phyloP scores from a whole-genome alignment of 2,329 filamentous ascomycete species.

The Paracoccidioides brasiliensis region DNA sequence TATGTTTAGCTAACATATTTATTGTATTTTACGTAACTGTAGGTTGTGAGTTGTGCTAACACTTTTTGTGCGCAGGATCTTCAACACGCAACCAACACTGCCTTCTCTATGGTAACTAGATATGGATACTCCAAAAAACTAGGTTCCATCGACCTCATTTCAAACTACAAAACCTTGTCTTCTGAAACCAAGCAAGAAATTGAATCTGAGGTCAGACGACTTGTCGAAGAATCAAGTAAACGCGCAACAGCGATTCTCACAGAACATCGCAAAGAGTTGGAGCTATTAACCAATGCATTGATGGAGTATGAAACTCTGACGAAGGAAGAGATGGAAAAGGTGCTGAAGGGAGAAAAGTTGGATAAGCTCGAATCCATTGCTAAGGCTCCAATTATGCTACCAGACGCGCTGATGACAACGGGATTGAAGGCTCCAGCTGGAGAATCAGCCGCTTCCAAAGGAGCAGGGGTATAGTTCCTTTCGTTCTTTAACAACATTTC shows the following conservation, averaged over 20 bases:
- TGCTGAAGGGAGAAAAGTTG: slow-evolving; percentile 75
- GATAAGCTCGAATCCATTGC: slow-evolving; percentile 46
- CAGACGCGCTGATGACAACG: slow-evolving; percentile 33
- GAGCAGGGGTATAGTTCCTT: not conserved
- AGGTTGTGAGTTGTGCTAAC: no score
- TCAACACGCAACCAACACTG: slow-evolving; percentile 63
- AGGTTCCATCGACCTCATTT: slow-evolving; percentile 77
- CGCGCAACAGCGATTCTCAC: slow-evolving; percentile 60
- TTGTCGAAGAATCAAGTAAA: slow-evolving; percentile 68
- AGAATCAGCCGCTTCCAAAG: slow-evolving; percentile 17
- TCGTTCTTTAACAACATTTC: not conserved
- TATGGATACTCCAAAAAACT: slow-evolving; percentile 81
- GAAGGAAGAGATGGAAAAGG: slow-evolving; percentile 78
- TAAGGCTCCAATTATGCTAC: slow-evolving; percentile 51
- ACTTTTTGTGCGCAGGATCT: slow-evolving; percentile 51
- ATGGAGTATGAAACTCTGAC: slow-evolving; percentile 90
- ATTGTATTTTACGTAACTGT: not conserved
- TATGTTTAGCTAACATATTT: not conserved
- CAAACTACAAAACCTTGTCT: slow-evolving; percentile 69
- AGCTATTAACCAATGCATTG: slow-evolving; percentile 74
- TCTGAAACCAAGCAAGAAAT: slow-evolving; percentile 77
- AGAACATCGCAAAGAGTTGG: slow-evolving; percentile 68
- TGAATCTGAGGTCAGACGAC: slow-evolving; percentile 72
- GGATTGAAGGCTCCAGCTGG: slow-evolving; percentile 8
- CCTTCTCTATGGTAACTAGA: slow-evolving; percentile 76